Conservation (phyloP, 2,329 filamentous ascomycete species). For the Pyrenochaeta sp. region DNA sequence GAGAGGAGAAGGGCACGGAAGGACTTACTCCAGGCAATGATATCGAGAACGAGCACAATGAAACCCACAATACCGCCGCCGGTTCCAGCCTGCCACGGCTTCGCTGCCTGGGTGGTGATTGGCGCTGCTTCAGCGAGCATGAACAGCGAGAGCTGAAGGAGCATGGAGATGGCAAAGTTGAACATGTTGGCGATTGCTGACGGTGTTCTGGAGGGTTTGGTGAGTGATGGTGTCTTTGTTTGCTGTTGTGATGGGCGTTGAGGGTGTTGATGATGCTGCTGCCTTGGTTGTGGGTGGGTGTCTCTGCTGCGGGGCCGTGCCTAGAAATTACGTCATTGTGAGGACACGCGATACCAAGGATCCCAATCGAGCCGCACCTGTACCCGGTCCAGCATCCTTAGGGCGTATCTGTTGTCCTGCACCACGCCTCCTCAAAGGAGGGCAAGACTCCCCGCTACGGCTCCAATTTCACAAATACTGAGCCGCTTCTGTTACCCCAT, state of each 20-base stretch:
- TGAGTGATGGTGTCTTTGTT: neutral
- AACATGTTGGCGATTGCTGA: slow-evolving; percentile 34
- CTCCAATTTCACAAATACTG: too few relatives aligned
- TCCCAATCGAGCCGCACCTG: slow-evolving; percentile 3
- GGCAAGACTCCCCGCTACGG: too few relatives aligned
- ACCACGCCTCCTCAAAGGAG: too few relatives aligned
- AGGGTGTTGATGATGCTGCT: slow-evolving; percentile 7
- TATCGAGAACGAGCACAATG: slow-evolving; percentile 68
- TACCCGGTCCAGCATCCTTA: neutral
- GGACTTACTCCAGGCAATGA: slow-evolving; percentile 68
- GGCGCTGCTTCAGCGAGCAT: slow-evolving; percentile 61
- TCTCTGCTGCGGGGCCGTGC: slow-evolving; percentile 4
- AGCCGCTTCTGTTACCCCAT: too few relatives aligned
- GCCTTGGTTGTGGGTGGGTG: slow-evolving; percentile 21
- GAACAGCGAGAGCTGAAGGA: slow-evolving; percentile 63
- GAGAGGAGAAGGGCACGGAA: neutral
- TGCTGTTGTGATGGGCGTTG: neutral
- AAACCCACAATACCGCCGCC: slow-evolving; percentile 70
- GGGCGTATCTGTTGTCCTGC: too few relatives aligned
- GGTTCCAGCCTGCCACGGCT: slow-evolving; percentile 67
- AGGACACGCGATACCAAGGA: slow-evolving; percentile 13
- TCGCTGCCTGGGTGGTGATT: slow-evolving; percentile 48
- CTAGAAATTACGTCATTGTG: slow-evolving; percentile 23
- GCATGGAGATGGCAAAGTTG: slow-evolving; percentile 49
- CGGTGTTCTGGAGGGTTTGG: neutral